These are phyloP conservation scores for Lobosporangium transversale DNA, from an alignment of 192 early-diverging fungal genomes.

Conservation along the genomic window DNA sequence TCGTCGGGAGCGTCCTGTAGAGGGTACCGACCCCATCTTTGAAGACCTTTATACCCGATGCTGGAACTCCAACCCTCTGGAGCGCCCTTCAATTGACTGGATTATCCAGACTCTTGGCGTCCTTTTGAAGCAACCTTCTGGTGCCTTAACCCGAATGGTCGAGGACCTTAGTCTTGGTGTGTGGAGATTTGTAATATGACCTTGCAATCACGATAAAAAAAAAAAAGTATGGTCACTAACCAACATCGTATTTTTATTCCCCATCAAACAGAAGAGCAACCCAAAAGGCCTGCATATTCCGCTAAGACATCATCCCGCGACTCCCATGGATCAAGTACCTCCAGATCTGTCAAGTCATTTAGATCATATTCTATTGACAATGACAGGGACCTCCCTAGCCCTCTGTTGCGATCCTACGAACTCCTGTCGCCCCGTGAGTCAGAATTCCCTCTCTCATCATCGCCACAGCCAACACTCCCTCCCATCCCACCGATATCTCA, in stretches of 20 bases:
- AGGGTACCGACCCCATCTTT: conserved; percentile 41
- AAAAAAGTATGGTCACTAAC: background rate
- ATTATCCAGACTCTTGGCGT: conserved; percentile 36
- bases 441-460: background rate
- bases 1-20: conserved; percentile 33
- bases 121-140: conserved; percentile 41
- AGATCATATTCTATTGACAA: conserved; percentile 38
- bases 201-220: no score
- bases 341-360: conserved; percentile 22
- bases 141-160: conserved; percentile 22
- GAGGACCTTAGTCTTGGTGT: conserved; percentile 44
- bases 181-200: no score
- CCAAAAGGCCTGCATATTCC: conserved; percentile 49
- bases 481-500: conserved; percentile 25
- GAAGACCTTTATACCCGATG: conserved; percentile 51
- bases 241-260: background rate
- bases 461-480: no score
- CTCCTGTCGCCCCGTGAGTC: conserved; percentile 16
- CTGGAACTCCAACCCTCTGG: conserved; percentile 35
- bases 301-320: conserved; percentile 49
- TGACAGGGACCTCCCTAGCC: conserved; percentile 23
- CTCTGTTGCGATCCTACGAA: conserved; percentile 28
- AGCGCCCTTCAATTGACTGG: conserved; percentile 47
- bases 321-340: conserved; percentile 30
- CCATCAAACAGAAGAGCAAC: conserved; percentile 20